phyloP scores from a whole-genome alignment of 768 basidiomycete species.

The Trametes punicea region DNA sequence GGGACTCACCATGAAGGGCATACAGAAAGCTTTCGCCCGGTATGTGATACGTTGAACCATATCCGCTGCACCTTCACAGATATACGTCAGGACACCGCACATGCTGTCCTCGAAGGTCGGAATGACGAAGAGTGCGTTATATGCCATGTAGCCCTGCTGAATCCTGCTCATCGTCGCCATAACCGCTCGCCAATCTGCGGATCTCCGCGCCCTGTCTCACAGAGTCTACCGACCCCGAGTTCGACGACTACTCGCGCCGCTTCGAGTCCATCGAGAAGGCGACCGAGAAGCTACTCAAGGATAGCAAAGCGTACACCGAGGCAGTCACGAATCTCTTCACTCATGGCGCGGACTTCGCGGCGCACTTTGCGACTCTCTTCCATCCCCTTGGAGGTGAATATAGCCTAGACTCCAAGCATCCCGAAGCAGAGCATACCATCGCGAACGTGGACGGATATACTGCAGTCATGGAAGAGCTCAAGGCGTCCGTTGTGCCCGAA shows the following conservation, averaged over 20 bases:
- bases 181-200: neutral
- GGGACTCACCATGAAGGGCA: constrained; percentile 28
- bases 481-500: constrained; percentile 77
- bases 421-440: constrained; percentile 74
- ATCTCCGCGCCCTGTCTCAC: neutral
- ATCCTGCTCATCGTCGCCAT: constrained; percentile 24
- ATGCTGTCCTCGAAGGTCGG: constrained; percentile 84
- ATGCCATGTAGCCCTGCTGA: neutral
- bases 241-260: constrained; percentile 80
- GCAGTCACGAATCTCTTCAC: constrained; percentile 73
- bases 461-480: constrained; percentile 77
- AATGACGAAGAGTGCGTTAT: constrained; percentile 78
- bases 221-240: constrained; percentile 86
- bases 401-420: constrained; percentile 74
- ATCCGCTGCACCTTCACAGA: neutral
- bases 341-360: constrained; percentile 57
- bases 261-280: constrained; percentile 76
- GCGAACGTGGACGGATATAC: constrained; percentile 73
- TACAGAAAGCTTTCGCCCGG: constrained; percentile 30
- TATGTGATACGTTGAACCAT: constrained; percentile 8
- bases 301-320: constrained; percentile 84
- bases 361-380: constrained; percentile 62
- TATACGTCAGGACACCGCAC: constrained; percentile 73
- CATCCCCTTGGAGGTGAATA: constrained; percentile 72
- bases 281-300: constrained; percentile 88